Conservation (phyloP, 208 protist genomes). For the Herpetomonas tarakana region DNA sequence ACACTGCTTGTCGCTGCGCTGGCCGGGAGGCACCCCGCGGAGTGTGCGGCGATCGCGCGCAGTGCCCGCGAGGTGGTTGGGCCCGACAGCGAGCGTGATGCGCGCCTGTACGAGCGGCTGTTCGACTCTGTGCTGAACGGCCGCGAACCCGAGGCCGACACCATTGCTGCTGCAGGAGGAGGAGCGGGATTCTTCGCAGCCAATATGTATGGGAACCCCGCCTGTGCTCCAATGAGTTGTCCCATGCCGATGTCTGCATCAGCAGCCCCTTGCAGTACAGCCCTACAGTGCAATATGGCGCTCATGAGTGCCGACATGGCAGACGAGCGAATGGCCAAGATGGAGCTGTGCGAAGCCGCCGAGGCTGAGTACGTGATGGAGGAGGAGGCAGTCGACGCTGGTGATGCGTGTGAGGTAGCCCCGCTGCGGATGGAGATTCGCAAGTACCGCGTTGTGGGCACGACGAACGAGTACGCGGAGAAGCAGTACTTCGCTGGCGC, state of each 20-base stretch:
- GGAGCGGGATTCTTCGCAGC: not conserved
- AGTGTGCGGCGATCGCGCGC: constrained; percentile 3
- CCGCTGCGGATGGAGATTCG: not conserved
- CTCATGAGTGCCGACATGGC: not conserved
- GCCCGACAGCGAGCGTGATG: not conserved
- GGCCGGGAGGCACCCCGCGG: not conserved
- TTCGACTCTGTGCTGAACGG: constrained; percentile 12
- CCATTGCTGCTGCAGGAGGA: not conserved
- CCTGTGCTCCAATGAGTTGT: too few relatives aligned
- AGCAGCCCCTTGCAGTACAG: too few relatives aligned
- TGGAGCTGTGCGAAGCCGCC: not conserved
- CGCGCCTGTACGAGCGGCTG: constrained; percentile 11
- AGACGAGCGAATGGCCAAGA: not conserved
- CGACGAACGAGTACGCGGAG: constrained; percentile 18
- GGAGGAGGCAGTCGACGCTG: not conserved
- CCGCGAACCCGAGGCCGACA: not conserved
- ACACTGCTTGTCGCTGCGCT: constrained; percentile 12
- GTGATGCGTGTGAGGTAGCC: too few relatives aligned
- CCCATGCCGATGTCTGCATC: not conserved
- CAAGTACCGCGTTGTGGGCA: constrained; percentile 9
- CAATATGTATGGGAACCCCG: not conserved
- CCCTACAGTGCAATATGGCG: too few relatives aligned
- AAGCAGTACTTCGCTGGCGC: constrained; percentile 9
- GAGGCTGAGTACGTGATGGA: constrained; percentile 3
- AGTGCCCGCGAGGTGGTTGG: constrained; percentile 2